Evolutionary conservation across 805 yeast genomes (phyloP).

Genomic region (Saccharomyces mikatae): DNA sequence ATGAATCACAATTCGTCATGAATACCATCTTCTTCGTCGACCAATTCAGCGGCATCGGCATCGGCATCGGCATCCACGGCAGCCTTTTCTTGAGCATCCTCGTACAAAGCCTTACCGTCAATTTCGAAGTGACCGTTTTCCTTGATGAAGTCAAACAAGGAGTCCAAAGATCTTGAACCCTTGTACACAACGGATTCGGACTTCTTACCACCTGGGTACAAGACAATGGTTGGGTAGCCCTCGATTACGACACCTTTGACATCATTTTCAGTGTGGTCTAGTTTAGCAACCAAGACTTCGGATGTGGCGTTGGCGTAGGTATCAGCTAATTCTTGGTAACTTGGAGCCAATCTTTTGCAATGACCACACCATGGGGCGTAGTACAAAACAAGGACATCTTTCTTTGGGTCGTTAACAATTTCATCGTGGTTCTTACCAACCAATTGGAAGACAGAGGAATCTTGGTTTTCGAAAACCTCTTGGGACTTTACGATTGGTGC

Average conservation of each 20-base stretch:
- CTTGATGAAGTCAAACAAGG: slow-evolving; percentile 61
- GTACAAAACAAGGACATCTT: slow-evolving; percentile 79
- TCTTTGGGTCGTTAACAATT: slow-evolving; percentile 46
- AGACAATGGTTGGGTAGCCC: slow-evolving; percentile 89
- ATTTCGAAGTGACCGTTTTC: slow-evolving; percentile 54
- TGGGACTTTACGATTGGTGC: slow-evolving; percentile 76
- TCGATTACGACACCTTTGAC: slow-evolving; percentile 61
- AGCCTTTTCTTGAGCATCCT: slow-evolving; percentile 14
- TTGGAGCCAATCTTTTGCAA: slow-evolving; percentile 87
- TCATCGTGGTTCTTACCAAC: slow-evolving; percentile 80
- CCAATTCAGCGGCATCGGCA: slow-evolving; percentile 12
- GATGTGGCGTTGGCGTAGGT: slow-evolving; percentile 43
- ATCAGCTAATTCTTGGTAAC: slow-evolving; percentile 78
- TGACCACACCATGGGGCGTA: slow-evolving; percentile 99
- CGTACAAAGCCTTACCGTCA: slow-evolving; percentile 41
- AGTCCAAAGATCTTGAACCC: slow-evolving; percentile 68
- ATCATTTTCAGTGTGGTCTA: slow-evolving; percentile 88
- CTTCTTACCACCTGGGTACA: slow-evolving; percentile 83
- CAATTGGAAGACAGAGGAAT: slow-evolving; percentile 60
- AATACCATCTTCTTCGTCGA: slow-evolving; percentile 10
- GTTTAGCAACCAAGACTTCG: slow-evolving; percentile 68
- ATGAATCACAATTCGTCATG: slow-evolving; percentile 23
- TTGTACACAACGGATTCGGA: slow-evolving; percentile 55
- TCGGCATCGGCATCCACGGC: slow-evolving; percentile 11
- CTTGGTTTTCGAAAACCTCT: slow-evolving; percentile 77